Evolutionary conservation across 257 asterid species (phyloP).

Genomic region (Capsicum rhomboideum): DNA sequence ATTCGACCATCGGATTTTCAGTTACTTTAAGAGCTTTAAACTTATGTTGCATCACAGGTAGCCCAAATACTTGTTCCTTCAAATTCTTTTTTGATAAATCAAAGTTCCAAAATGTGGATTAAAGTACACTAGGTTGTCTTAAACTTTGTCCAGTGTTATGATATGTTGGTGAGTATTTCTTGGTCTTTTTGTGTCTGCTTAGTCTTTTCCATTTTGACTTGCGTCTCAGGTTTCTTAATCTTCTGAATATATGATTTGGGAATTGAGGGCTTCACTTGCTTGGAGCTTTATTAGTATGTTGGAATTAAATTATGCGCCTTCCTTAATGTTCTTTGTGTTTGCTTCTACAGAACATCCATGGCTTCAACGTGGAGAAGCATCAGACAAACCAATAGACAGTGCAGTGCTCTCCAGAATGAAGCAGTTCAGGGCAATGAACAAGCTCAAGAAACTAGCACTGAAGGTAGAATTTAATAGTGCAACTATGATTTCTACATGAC

Average conservation of each 20-base stretch:
- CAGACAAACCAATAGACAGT: slow-evolving; percentile 69
- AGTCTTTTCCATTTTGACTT: neutral
- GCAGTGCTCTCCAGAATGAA: slow-evolving; percentile 87
- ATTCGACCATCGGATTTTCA: neutral
- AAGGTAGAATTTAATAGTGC: slow-evolving; percentile 27
- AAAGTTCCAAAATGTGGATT: neutral
- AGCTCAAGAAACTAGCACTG: slow-evolving; percentile 71
- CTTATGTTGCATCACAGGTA: neutral
- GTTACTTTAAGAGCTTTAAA: neutral
- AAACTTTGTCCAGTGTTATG: neutral
- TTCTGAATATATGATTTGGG: neutral
- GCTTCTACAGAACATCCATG: slow-evolving; percentile 56
- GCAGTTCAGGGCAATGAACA: slow-evolving; percentile 83
- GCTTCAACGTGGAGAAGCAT: slow-evolving; percentile 61
- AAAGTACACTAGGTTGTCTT: neutral
- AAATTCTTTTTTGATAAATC: neutral
- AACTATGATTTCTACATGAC: neutral
- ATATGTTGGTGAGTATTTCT: neutral
- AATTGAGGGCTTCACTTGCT: neutral
- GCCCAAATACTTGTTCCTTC: neutral
- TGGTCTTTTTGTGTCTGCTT: neutral
- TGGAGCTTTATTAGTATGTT: neutral
- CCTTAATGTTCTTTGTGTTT: neutral
- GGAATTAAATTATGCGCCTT: neutral
- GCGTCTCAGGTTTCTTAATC: neutral